Conservation (phyloP, 352 stramenopile genomes). For the Globisporangium emineosum region DNA sequence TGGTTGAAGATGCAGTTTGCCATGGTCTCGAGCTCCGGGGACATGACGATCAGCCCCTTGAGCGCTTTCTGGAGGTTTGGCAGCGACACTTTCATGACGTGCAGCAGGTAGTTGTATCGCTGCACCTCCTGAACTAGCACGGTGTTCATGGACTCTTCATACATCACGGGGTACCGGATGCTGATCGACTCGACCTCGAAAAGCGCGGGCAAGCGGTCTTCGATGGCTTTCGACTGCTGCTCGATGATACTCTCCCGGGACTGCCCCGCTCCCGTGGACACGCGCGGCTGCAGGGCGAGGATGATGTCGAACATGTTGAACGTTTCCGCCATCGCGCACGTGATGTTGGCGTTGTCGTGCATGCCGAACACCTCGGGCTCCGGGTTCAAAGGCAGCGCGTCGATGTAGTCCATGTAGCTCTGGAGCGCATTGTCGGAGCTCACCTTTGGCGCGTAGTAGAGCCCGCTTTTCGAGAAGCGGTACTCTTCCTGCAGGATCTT, state of each 20-base stretch:
- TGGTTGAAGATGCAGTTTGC: constrained; percentile 86
- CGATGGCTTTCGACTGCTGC: too few species aligned
- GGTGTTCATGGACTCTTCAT: constrained; percentile 95
- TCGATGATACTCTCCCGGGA: constrained; percentile 79
- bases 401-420: constrained; percentile 93
- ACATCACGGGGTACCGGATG: constrained; percentile 92
- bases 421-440: constrained; percentile 59
- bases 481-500: constrained; percentile 76
- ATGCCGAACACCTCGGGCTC: constrained; percentile 93
- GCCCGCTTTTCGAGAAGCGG: constrained; percentile 74
- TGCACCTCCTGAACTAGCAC: constrained; percentile 89
- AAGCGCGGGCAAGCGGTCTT: too few species aligned
- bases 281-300: constrained; percentile 71
- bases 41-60: constrained; percentile 85
- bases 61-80: constrained; percentile 70
- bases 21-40: constrained; percentile 82
- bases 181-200: too few species aligned
- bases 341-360: constrained; percentile 94
- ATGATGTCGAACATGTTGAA: constrained; percentile 88
- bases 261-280: constrained; percentile 61
- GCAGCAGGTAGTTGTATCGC: constrained; percentile 80
- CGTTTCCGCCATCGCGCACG: constrained; percentile 87
- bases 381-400: constrained; percentile 87
- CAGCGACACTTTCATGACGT: constrained; percentile 59
- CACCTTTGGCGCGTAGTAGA: constrained; percentile 89